Conservation (phyloP, 495 filamentous ascomycete genomes). For the Podospora pseudopauciseta region DNA sequence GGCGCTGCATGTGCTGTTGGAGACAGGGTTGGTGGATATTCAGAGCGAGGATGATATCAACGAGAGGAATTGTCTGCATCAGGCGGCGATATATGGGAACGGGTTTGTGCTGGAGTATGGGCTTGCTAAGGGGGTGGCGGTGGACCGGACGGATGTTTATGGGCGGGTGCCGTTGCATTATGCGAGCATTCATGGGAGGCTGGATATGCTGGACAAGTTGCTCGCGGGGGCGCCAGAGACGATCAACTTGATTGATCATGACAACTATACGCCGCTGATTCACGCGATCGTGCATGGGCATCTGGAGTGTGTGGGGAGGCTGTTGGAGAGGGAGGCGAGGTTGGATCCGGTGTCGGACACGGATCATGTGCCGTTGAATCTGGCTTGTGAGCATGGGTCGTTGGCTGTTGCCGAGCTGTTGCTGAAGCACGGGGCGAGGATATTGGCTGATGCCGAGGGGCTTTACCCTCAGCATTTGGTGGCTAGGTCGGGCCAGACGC, state of each 20-base stretch:
- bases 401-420: conserved; percentile 77
- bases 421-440: conserved; percentile 67
- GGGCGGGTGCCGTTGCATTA: conserved; percentile 93
- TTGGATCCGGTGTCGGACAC: conserved; percentile 77
- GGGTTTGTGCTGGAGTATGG: conserved; percentile 70
- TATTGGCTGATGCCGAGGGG: conserved; percentile 91
- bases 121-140: conserved; percentile 65
- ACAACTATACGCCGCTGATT: conserved; percentile 95
- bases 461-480: conserved; percentile 97
- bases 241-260: conserved; percentile 83
- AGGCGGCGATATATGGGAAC: conserved; percentile 87
- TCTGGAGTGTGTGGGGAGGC: conserved; percentile 67
- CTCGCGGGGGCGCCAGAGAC: conserved; percentile 57
- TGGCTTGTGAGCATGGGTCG: conserved; percentile 91
- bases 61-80: conserved; percentile 91
- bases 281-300: conserved; percentile 88
- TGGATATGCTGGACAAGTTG: conserved; percentile 76
- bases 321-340: conserved; percentile 68
- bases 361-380: conserved; percentile 89
- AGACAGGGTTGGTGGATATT: conserved; percentile 78
- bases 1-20: conserved; percentile 69
- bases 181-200: conserved; percentile 87
- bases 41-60: conserved; percentile 95
- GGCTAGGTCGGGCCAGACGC: conserved; percentile 79
- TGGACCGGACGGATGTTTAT: conserved; percentile 83